Evolutionary conservation across 768 basidiomycete genomes (phyloP), one percentile per base, ranked within the genome.

Genomic region (Agaricus subrufescens): DNA sequence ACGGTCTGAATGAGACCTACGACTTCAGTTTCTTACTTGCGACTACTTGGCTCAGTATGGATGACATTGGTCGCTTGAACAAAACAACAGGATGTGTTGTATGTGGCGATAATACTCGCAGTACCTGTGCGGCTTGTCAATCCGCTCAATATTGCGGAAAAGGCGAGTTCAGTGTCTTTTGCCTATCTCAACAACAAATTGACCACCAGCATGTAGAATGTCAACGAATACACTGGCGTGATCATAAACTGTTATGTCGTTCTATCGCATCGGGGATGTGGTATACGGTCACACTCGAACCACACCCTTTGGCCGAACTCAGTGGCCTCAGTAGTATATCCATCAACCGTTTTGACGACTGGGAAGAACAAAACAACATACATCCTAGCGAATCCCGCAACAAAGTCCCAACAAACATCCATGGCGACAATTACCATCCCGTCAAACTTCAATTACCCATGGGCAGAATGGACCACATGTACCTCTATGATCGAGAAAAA

Each of bases 401-500:
- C 29, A 29, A 50, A 37, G 42, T 64, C 2, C 67, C 66, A 3
- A 62, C 65, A 3, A 71, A 77, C 60, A 58, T 69, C 5, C 71
- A 73, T 56, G 66, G 65, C 29, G 66, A 69, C 9, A 70, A 70
- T 31, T 60, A 63, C 0, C 75, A 77, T 64, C 59, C 78, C 26
- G 63, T 74, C 61, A 78, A 77, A 56, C 63, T 77, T 12, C 74
- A 77, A 50, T 60, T 65, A 23, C 58, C 67, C 7, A 15, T 57
- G 12, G 46, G 46, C 14, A 52, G 52, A 3, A 56, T 58, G 9
- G 8, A 61, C 8, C 52, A 60, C 14, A 71, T 71, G 62, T 55
- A 75, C 53, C 60, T 77, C 2, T 76, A 78, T 54, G 78, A 78
- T 57, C 64, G 71, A 15, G 69, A 74, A 58, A 67, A 69, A 43